Percentiles rank a stretch among this genome's conserved stretches.
Conservation (phyloP, 768 basidiomycete genomes). For the Rhodotorula sphaerocarpa region DNA sequence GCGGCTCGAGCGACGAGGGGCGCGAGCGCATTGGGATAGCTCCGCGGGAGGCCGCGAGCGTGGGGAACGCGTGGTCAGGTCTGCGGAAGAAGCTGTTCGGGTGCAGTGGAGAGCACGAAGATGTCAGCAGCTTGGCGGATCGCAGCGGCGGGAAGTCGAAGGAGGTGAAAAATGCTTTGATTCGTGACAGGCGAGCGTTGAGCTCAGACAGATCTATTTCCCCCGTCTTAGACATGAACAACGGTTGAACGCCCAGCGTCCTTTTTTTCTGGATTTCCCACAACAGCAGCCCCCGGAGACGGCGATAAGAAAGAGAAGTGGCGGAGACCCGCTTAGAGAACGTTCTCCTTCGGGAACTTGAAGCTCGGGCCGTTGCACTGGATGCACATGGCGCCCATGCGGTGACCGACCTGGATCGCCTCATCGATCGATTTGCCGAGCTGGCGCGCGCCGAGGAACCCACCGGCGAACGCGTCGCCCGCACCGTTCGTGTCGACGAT, state of each 20-base stretch:
- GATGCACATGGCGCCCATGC: conserved; percentile 75
- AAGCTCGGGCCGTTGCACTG: conserved; percentile 53
- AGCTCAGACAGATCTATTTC: background rate
- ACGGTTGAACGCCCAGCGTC: conserved; percentile 18
- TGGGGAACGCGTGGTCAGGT: too few relatives aligned
- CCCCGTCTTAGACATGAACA: background rate
- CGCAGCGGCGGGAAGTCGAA: too few relatives aligned
- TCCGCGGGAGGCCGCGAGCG: too few relatives aligned
- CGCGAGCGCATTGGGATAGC: too few relatives aligned
- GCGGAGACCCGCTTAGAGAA: conserved; percentile 35
- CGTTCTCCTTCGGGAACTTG: conserved; percentile 35
- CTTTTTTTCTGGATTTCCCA: background rate
- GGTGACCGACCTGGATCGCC: conserved; percentile 75
- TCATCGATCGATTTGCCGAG: conserved; percentile 69
- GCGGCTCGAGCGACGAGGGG: too few relatives aligned
- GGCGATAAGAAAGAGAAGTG: background rate
- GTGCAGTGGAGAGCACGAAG: too few relatives aligned
- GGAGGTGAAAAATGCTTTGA: too few relatives aligned
- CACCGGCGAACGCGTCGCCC: conserved; percentile 94
- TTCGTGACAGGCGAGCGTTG: background rate
- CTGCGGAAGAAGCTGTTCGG: too few relatives aligned
- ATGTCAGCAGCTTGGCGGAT: too few relatives aligned
- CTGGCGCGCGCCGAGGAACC: conserved; percentile 78
- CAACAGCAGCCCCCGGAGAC: too few relatives aligned
- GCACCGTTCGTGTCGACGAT: conserved; percentile 98